A percentile compares a stretch with the other conserved stretches of the same genome.
These are phyloP conservation scores for Podosphaera fusca DNA, from an alignment of 2,329 filamentous ascomycete genomes.

Conservation along the genomic window DNA sequence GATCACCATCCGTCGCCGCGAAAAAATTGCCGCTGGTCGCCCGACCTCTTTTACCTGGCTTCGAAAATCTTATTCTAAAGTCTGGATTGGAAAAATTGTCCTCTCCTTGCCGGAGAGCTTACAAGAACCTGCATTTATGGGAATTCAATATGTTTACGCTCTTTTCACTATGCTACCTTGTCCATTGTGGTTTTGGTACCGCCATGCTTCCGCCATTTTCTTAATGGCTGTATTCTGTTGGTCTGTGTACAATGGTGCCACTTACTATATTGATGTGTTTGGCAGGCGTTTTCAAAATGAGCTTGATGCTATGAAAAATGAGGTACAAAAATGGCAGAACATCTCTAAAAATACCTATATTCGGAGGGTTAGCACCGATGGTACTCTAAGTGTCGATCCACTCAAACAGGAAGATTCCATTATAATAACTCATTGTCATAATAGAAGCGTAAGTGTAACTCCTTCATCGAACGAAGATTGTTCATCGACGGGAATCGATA, in stretches of 20 bases:
- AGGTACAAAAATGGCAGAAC: conserved; percentile 73
- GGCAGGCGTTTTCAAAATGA: conserved; percentile 94
- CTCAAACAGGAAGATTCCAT: conserved; percentile 4
- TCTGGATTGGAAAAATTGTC: conserved; percentile 70
- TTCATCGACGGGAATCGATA: conserved; percentile 22
- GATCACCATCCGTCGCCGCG: conserved; percentile 81
- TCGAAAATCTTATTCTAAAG: conserved; percentile 70
- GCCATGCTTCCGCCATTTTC: conserved; percentile 56
- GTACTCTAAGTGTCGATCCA: conserved; percentile 5
- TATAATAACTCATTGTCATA: conserved; percentile 4
- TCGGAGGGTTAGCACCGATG: conserved; percentile 7
- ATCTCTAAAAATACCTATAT: conserved; percentile 17
- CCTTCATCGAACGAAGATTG: conserved; percentile 29
- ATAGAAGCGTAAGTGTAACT: conserved; percentile 26
- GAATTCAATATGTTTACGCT: conserved; percentile 83
- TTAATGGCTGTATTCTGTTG: conserved; percentile 67
- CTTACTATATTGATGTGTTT: conserved; percentile 95
- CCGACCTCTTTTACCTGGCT: conserved; percentile 97
- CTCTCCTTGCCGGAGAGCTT: conserved; percentile 49
- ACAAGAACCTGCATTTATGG: conserved; percentile 84
- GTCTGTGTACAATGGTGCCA: conserved; percentile 93
- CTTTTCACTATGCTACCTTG: conserved; percentile 85
- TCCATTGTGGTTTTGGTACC: conserved; percentile 81
- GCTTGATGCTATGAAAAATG: conserved; percentile 65
- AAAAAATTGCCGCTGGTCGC: conserved; percentile 85